These are phyloP conservation scores for Boeremia lycopersici DNA, from an alignment of 2,329 filamentous ascomycete species.

Conservation along the genomic window DNA sequence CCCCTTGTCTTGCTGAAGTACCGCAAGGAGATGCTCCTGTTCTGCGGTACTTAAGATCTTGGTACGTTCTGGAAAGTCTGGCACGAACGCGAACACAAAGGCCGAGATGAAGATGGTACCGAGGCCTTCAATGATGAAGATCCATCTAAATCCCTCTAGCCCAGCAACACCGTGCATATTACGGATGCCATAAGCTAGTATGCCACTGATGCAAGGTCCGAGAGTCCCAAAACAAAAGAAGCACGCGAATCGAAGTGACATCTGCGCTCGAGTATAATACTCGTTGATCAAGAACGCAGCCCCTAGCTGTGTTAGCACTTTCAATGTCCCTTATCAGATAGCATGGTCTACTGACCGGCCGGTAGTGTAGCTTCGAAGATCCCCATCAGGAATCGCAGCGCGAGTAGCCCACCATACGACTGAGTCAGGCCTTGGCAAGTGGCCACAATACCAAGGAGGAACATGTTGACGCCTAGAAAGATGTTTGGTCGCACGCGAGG, in stretches of 20 bases:
- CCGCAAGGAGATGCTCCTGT: slow-evolving; percentile 59
- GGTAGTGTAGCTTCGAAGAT: slow-evolving; percentile 42
- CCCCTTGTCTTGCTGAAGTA: slow-evolving; percentile 54
- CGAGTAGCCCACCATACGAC: slow-evolving; percentile 36
- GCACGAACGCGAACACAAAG: slow-evolving; percentile 58
- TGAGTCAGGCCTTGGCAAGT: slow-evolving; percentile 39
- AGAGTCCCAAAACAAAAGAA: slow-evolving; percentile 61
- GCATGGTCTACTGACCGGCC: slow-evolving; percentile 23
- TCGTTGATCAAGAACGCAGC: slow-evolving; percentile 37
- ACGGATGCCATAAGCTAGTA: slow-evolving; percentile 55
- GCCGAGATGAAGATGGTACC: slow-evolving; percentile 57
- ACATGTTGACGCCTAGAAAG: slow-evolving; percentile 83
- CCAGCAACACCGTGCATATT: slow-evolving; percentile 37
- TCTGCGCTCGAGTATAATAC: slow-evolving; percentile 59
- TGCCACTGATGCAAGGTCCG: slow-evolving; percentile 61
- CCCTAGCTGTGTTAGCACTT: slow-evolving; percentile 21
- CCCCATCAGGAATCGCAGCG: slow-evolving; percentile 41
- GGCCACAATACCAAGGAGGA: slow-evolving; percentile 64
- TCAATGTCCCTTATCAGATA: not conserved
- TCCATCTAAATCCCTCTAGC: slow-evolving; percentile 46
- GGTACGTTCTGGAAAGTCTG: slow-evolving; percentile 58
- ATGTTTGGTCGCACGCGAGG: slow-evolving; percentile 69
- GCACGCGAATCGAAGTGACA: slow-evolving; percentile 58
- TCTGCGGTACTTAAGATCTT: slow-evolving; percentile 57
- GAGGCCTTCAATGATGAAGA: slow-evolving; percentile 67